These are phyloP conservation scores for Escovopsis sp. DNA, from an alignment of 2,329 filamentous ascomycete species.

Conservation along the genomic window DNA sequence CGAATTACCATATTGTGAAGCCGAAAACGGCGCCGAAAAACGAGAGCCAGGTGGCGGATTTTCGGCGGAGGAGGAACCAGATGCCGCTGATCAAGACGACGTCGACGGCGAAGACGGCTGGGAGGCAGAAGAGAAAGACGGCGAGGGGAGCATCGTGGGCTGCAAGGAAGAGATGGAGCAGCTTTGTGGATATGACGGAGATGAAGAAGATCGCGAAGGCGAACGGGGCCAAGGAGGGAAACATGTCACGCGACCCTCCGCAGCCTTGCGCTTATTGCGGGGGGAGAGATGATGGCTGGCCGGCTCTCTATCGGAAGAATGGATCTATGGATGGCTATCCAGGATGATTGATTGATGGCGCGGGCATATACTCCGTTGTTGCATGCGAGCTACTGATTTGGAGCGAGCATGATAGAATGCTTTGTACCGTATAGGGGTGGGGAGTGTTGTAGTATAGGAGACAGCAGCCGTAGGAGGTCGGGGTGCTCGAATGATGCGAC, in stretches of 20 bases:
- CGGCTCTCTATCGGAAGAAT: too few species aligned
- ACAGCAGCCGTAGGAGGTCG: too few species aligned
- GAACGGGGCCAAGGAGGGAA: constrained; percentile 12
- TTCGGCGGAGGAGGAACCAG: constrained; percentile 13
- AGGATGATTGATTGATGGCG: too few species aligned
- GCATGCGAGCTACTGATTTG: too few species aligned
- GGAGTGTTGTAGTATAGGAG: too few species aligned
- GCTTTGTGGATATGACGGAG: constrained; percentile 14
- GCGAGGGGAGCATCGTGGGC: constrained; percentile 12
- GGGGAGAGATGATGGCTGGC: too few species aligned
- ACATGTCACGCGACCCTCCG: constrained; percentile 3
- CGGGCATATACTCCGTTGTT: too few species aligned
- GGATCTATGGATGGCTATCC: too few species aligned
- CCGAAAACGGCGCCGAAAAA: constrained; percentile 10
- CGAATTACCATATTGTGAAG: constrained; percentile 12
- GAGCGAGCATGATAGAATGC: too few species aligned
- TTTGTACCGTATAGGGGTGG: too few species aligned
- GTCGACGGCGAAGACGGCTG: constrained; percentile 16
- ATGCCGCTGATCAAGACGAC: constrained; percentile 11
- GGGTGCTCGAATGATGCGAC: too few species aligned
- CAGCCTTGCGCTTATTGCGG: too few species aligned
- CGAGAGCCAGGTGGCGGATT: constrained; percentile 9
- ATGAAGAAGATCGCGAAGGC: constrained; percentile 15
- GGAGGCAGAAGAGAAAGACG: constrained; percentile 16
- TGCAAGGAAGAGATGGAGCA: constrained; percentile 14